Conservation (phyloP, 176 grass and related monocot species). For the Carex scoparia region DNA sequence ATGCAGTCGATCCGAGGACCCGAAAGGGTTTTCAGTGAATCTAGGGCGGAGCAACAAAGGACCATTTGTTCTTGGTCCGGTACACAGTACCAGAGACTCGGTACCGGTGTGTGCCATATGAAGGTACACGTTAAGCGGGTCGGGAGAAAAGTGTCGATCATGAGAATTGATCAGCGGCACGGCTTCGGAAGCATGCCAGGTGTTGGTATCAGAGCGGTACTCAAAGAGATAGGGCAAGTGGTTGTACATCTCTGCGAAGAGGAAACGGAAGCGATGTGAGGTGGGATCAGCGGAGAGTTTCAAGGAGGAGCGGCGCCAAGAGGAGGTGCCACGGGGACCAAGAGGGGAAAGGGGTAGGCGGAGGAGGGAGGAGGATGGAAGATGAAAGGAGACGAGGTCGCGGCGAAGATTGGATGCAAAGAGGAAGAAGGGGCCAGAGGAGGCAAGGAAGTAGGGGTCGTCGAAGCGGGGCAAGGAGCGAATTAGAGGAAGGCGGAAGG, state of each 20-base stretch:
- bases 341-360: conserved; percentile 73
- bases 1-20: conserved; percentile 40
- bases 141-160: neutral
- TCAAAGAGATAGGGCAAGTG: conserved; percentile 64
- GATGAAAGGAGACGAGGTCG: conserved; percentile 68
- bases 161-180: neutral
- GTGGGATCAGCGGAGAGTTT: conserved; percentile 76
- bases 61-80: neutral
- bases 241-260: conserved; percentile 81
- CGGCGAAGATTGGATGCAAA: conserved; percentile 86
- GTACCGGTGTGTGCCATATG: conserved; percentile 48
- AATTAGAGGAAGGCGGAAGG: conserved; percentile 52
- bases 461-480: conserved; percentile 64
- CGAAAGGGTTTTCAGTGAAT: conserved; percentile 45
- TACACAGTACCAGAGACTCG: conserved; percentile 65
- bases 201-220: conserved; percentile 64
- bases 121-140: conserved; percentile 42
- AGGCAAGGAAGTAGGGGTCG: conserved; percentile 87
- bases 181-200: conserved; percentile 54
- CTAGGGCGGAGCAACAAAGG: conserved; percentile 61
- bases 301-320: conserved; percentile 81
- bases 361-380: conserved; percentile 44
- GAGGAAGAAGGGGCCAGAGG: conserved; percentile 74
- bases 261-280: conserved; percentile 64
- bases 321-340: conserved; percentile 82